These are phyloP conservation scores for Syncephalastrum contaminatum DNA, from an alignment of 371 early-diverging fungal genomes.

Conservation along the genomic window DNA sequence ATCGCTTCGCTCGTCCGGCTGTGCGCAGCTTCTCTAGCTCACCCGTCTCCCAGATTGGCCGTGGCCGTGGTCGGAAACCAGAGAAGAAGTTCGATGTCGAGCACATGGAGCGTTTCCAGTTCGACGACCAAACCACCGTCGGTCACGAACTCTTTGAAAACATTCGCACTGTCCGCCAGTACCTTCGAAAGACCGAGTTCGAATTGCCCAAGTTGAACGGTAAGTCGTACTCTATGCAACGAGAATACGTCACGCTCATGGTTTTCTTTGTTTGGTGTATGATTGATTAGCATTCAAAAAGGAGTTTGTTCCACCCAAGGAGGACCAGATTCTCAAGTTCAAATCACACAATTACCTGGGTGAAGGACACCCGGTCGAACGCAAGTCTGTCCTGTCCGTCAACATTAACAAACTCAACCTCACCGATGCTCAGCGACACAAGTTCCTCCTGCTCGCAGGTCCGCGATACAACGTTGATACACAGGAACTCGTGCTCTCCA, in stretches of 20 bases:
- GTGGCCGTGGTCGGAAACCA: slow-evolving; percentile 36
- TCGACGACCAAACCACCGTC: slow-evolving; percentile 60
- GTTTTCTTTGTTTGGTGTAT: no score
- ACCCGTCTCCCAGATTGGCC: slow-evolving; percentile 30
- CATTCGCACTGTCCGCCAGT: slow-evolving; percentile 60
- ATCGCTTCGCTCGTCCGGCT: no score
- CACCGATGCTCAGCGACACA: slow-evolving; percentile 51
- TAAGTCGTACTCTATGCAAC: slow-evolving; percentile 19
- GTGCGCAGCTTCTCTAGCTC: slow-evolving; percentile 29
- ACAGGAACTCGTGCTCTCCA: slow-evolving; percentile 55
- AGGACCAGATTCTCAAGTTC: slow-evolving; percentile 55
- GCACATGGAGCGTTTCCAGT: slow-evolving; percentile 55
- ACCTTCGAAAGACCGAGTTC: slow-evolving; percentile 62
- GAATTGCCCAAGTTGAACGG: slow-evolving; percentile 66
- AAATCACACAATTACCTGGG: slow-evolving; percentile 58
- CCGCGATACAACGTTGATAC: slow-evolving; percentile 59
- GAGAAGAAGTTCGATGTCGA: slow-evolving; percentile 51
- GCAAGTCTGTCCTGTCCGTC: slow-evolving; percentile 62
- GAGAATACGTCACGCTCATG: no score
- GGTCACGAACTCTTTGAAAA: slow-evolving; percentile 59
- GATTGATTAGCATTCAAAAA: slow-evolving; percentile 45
- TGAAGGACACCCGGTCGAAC: slow-evolving; percentile 63
- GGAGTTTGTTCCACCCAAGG: slow-evolving; percentile 57
- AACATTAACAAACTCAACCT: slow-evolving; percentile 49
- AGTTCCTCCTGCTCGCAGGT: slow-evolving; percentile 60